These are phyloP conservation scores for Suillus subluteus DNA, from an alignment of 768 basidiomycete species.

Conservation along the genomic window DNA sequence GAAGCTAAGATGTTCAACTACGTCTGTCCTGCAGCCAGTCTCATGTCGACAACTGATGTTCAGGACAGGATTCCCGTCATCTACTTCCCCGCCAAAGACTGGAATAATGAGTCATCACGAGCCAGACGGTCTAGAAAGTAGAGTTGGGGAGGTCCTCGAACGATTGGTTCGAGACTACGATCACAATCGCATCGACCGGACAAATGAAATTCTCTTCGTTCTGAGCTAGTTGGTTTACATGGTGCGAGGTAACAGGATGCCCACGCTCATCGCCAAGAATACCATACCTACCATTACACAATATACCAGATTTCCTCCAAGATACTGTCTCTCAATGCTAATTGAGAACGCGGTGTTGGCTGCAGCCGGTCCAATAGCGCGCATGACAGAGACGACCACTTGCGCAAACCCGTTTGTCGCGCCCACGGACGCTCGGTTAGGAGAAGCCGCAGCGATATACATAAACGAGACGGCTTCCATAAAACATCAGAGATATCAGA, in stretches of 20 bases:
- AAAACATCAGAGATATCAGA: background rate
- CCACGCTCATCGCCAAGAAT: slow-evolving; percentile 19
- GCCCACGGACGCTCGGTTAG: slow-evolving; percentile 69
- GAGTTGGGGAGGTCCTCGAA: background rate
- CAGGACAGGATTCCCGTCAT: too few relatives aligned
- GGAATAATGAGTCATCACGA: background rate
- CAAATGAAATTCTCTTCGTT: background rate
- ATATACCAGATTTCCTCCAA: slow-evolving; percentile 64
- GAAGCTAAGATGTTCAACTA: background rate
- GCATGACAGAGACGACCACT: slow-evolving; percentile 29
- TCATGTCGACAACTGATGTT: too few relatives aligned
- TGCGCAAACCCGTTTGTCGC: slow-evolving; percentile 65
- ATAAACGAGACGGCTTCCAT: slow-evolving; percentile 66
- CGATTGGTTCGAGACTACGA: background rate
- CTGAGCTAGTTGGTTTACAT: background rate
- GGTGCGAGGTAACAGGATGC: background rate
- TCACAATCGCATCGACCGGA: background rate
- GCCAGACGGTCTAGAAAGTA: background rate
- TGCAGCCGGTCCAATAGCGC: slow-evolving; percentile 30
- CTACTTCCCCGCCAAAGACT: background rate
- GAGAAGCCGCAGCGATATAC: slow-evolving; percentile 64
- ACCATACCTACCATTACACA: slow-evolving; percentile 36
- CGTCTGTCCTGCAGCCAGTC: too few relatives aligned
- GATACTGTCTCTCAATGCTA: slow-evolving; percentile 32
- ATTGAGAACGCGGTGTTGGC: slow-evolving; percentile 33